These are phyloP conservation scores for Penicillium sp. DNA, from an alignment of 2,329 filamentous ascomycete species.

Conservation along the genomic window DNA sequence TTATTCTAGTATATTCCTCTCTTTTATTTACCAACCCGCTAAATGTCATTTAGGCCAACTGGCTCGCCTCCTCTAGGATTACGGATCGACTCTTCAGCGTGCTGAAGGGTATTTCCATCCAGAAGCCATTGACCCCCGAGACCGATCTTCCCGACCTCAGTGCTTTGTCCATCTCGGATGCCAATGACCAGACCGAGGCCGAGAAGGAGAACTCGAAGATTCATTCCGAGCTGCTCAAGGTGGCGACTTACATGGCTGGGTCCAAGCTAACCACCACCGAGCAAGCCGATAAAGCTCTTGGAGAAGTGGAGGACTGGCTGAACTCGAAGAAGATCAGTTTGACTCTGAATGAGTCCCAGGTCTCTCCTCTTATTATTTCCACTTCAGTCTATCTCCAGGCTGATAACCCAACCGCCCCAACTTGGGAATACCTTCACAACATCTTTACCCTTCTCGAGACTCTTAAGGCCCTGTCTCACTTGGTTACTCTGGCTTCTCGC, in stretches of 20 bases:
- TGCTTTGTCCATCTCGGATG: slow-evolving; percentile 24
- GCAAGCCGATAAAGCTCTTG: slow-evolving; percentile 31
- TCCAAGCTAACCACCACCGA: slow-evolving; percentile 31
- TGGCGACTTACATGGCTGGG: slow-evolving; percentile 35
- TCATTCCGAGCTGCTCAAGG: slow-evolving; percentile 35
- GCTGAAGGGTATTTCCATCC: slow-evolving; percentile 31
- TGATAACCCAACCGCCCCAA: slow-evolving; percentile 31
- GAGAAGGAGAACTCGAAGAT: slow-evolving; percentile 37
- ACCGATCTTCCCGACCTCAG: slow-evolving; percentile 29
- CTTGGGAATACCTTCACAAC: slow-evolving; percentile 45
- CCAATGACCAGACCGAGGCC: slow-evolving; percentile 34
- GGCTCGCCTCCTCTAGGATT: slow-evolving; percentile 35
- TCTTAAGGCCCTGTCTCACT: slow-evolving; percentile 39
- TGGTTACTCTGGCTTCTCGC: slow-evolving; percentile 32
- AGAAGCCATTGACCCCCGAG: slow-evolving; percentile 32
- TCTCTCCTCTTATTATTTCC: slow-evolving; percentile 22
- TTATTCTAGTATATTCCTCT: not conserved
- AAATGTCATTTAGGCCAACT: slow-evolving; percentile 32
- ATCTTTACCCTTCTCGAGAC: slow-evolving; percentile 42
- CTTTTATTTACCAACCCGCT: slow-evolving; percentile 8
- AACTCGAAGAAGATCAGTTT: slow-evolving; percentile 25
- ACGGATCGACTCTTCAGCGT: slow-evolving; percentile 39
- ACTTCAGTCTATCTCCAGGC: slow-evolving; percentile 28
- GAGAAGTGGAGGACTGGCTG: slow-evolving; percentile 34
- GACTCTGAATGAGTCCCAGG: slow-evolving; percentile 17